A percentile compares a stretch with the other conserved stretches of the same genome.
These are phyloP conservation scores for Eleusine indica DNA, from an alignment of 176 grass and related monocot species.

Conservation along the genomic window DNA sequence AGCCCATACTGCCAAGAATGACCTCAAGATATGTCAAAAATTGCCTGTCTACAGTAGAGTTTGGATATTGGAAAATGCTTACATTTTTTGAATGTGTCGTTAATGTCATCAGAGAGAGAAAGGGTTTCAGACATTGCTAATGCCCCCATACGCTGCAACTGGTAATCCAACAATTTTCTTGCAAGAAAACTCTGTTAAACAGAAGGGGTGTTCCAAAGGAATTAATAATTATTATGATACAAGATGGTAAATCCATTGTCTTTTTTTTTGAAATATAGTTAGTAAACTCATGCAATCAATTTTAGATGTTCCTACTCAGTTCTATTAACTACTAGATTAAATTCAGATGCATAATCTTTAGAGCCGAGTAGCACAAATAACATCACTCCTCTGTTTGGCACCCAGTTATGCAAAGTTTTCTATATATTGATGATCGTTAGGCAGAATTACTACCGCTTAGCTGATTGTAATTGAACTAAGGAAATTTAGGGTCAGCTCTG, in stretches of 20 bases:
- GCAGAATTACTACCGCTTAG: neutral
- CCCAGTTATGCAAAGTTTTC: neutral
- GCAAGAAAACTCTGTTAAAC: conserved; percentile 80
- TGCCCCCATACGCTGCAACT: conserved; percentile 72
- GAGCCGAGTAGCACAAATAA: neutral
- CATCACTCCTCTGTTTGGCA: neutral
- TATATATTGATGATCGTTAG: conserved; percentile 23
- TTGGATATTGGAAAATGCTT: conserved; percentile 31
- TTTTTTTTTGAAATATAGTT: neutral
- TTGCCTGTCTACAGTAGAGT: conserved; percentile 2
- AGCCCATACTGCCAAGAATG: conserved; percentile 75
- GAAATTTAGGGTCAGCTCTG: neutral
- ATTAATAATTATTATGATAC: conserved; percentile 22
- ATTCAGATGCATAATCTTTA: conserved; percentile 19
- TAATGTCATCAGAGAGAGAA: conserved; percentile 58
- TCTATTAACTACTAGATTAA: conserved; percentile 8
- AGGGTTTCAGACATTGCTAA: conserved; percentile 81
- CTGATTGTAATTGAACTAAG: conserved; percentile 13
- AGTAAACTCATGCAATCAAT: neutral
- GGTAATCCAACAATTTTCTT: conserved; percentile 80
- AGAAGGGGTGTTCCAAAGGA: conserved; percentile 26
- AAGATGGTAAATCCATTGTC: conserved; percentile 23
- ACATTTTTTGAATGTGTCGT: conserved; percentile 86
- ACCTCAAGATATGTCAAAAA: conserved; percentile 29
- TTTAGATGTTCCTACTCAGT: conserved; percentile 10